phyloP scores from a whole-genome alignment of 108 stramenopile species.

The Cafeteria roenbergensis region DNA sequence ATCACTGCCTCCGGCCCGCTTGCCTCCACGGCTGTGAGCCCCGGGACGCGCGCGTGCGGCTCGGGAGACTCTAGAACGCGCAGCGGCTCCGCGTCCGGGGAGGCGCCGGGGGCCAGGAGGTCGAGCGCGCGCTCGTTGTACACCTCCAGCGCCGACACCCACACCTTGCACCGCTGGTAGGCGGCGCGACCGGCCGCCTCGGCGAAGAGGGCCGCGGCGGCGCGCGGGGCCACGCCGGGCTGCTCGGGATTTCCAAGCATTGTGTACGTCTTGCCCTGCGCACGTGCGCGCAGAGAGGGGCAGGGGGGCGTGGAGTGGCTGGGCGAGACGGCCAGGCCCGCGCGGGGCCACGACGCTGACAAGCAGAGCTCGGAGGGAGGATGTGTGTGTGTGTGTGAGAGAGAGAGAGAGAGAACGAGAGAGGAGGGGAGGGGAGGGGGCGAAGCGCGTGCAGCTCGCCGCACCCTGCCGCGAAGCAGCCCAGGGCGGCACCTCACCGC shows the following conservation, averaged over 20 bases:
- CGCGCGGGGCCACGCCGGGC: slow-evolving; percentile 44
- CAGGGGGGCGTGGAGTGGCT: too few relatives aligned
- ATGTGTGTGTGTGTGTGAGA: too few relatives aligned
- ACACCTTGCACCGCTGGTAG: slow-evolving; percentile 41
- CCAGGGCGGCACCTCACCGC: too few relatives aligned
- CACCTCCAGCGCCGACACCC: slow-evolving; percentile 70
- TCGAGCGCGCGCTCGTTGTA: slow-evolving; percentile 91
- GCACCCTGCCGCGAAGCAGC: too few relatives aligned
- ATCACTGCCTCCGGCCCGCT: slow-evolving; percentile 21
- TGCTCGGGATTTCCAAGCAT: slow-evolving; percentile 39
- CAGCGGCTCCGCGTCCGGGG: slow-evolving; percentile 18
- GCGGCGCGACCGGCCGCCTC: slow-evolving; percentile 30
- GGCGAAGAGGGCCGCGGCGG: slow-evolving; percentile 59
- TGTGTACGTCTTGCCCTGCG: slow-evolving; percentile 46
- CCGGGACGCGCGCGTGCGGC: slow-evolving; percentile 40
- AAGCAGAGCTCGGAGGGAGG: too few relatives aligned
- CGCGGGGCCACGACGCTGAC: too few relatives aligned
- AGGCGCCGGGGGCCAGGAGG: slow-evolving; percentile 47
- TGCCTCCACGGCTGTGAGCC: slow-evolving; percentile 26
- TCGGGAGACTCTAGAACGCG: slow-evolving; percentile 42
- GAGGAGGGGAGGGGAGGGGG: too few relatives aligned
- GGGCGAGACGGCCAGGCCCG: too few relatives aligned
- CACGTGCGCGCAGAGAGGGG: too few relatives aligned
- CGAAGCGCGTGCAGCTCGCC: too few relatives aligned
- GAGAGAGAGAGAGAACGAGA: too few relatives aligned